phyloP scores from a whole-genome alignment of 805 yeast genomes.

The Lipomyces chichibuensis region DNA sequence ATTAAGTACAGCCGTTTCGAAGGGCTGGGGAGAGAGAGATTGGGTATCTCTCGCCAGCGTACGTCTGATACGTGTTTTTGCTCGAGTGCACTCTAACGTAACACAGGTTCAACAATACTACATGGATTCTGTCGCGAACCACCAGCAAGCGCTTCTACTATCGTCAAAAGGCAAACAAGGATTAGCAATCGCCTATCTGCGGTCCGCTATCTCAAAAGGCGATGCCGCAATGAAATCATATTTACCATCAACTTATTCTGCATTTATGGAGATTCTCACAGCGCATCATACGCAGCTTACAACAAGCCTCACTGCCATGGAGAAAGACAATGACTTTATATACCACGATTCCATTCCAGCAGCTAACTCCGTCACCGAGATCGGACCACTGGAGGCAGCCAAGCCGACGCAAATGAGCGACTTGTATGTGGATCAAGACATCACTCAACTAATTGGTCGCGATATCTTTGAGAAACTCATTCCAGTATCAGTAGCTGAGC shows the following conservation, averaged over 20 bases:
- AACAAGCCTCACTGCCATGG: constrained; percentile 49
- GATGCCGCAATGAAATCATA: constrained; percentile 38
- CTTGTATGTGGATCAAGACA: constrained; percentile 50
- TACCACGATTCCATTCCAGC: constrained; percentile 79
- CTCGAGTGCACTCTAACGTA: neutral
- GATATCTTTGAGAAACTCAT: constrained; percentile 77
- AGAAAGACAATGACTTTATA: constrained; percentile 86
- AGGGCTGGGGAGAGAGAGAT: constrained; percentile 49
- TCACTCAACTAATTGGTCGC: constrained; percentile 53
- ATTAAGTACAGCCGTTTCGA: constrained; percentile 48
- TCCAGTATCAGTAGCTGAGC: constrained; percentile 85
- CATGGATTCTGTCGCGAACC: constrained; percentile 57
- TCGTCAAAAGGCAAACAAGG: constrained; percentile 69
- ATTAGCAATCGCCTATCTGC: constrained; percentile 68
- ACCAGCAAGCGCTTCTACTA: constrained; percentile 46
- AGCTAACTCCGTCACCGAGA: constrained; percentile 59
- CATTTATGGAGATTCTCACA: constrained; percentile 36
- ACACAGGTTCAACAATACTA: constrained; percentile 50
- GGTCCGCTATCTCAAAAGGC: constrained; percentile 50
- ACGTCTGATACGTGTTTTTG: constrained; percentile 45
- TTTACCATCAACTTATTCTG: constrained; percentile 36
- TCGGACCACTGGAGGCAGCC: constrained; percentile 70
- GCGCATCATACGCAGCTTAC: constrained; percentile 37
- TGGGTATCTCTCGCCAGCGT: constrained; percentile 59
- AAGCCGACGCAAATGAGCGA: constrained; percentile 56